phyloP scores from a whole-genome alignment of 805 yeast species.

The Lipomyces japonicus region DNA sequence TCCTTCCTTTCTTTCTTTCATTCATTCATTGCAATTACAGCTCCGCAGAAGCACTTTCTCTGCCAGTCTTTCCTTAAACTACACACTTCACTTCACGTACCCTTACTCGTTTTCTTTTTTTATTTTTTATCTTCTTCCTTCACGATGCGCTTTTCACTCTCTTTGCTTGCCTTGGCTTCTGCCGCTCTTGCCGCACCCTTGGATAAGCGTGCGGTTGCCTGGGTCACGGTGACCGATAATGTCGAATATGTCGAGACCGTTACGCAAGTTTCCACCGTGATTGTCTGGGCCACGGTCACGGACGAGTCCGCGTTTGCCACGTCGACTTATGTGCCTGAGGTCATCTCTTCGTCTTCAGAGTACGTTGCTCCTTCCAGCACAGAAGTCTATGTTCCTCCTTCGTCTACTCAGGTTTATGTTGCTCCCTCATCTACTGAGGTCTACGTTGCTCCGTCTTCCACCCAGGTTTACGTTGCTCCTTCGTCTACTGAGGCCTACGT shows the following conservation, averaged over 20 bases:
- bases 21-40: neutral
- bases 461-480: constrained; percentile 10
- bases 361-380: neutral
- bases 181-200: constrained; percentile 13
- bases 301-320: constrained; percentile 2
- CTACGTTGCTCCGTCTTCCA: neutral
- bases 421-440: constrained; percentile 10
- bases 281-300: constrained; percentile 12
- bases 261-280: constrained; percentile 17
- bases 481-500: constrained; percentile 13
- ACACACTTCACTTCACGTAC: neutral
- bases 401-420: neutral
- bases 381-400: neutral
- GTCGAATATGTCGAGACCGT: constrained; percentile 17
- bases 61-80: neutral
- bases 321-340: neutral
- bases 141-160: constrained; percentile 5
- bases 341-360: neutral
- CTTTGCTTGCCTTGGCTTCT: constrained; percentile 10
- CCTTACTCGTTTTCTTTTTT: neutral
- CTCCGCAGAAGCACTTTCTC: neutral
- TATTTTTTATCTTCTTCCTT: neutral
- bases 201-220: constrained; percentile 20
- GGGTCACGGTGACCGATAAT: constrained; percentile 21
- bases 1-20: neutral